Base-by-base conservation (phyloP, 2,329 filamentous ascomycete genomes). In the Epichloe sibirici region DNA sequence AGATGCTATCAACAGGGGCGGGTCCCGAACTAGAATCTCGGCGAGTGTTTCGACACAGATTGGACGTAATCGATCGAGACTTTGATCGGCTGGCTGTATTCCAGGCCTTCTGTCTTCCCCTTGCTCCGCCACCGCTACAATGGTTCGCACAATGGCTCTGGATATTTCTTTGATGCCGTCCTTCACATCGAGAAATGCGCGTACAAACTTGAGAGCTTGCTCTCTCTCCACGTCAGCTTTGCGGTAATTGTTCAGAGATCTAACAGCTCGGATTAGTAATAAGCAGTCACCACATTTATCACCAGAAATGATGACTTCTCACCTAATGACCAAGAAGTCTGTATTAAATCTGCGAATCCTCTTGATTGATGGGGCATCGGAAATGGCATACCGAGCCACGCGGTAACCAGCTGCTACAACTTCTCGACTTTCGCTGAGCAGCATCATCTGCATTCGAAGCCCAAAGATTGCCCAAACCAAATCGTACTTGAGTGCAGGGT, bases 151-250 rank as follows among this genome's bases (percentile, higher is more conserved):
- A 21, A 98, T 83, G 0, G 88, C 85, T 54, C 87, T 80, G 1
- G 93, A 94, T 38, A 98, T 79, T 65, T 98, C 91, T 57, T 81
- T 79, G 8, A 94, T 84, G 11, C 93, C 93, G 57, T 90, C 88
- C 64, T 96, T 96, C 57, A 97, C 89, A 64, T 98, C 93, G 3
- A 98, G 74, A 63, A 98, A 98, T 9, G 90, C 88, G 54, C 93
- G 82, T 28, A 97, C 85, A 65, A 98, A 96, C 66, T 98, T 98
- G 61, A 98, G 74, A 12, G 93, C 93, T 69, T 98, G 93, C 67
- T 98, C 93, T 51, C 94, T 81, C 71, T 98, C 93, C 17, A 98
- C 88, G 60, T 91, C 90, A n/a, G 91, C 88, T 67, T 96, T 97
- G 63, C 87, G 86, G 66, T 97, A 93, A 65, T 97, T 97, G 58